Evolutionary conservation across 169 alveolate species (phyloP).

Genomic region (Plasmodium blacklocki): DNA sequence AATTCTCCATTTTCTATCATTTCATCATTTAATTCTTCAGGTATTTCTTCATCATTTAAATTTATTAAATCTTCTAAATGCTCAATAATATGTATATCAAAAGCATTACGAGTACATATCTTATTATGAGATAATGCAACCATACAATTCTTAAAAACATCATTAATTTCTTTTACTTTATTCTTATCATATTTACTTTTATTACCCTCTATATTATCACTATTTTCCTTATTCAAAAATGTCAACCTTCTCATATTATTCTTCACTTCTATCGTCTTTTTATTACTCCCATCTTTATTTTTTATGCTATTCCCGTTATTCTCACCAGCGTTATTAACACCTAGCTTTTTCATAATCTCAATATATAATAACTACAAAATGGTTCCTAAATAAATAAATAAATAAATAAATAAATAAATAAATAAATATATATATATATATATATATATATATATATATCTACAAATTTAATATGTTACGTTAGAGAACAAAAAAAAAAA

Average conservation of each 20-base stretch:
- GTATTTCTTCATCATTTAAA: slow-evolving; percentile 81
- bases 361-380: not conserved
- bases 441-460: not conserved
- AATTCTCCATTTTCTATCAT: slow-evolving; percentile 66
- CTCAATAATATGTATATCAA: slow-evolving; percentile 88
- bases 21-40: slow-evolving; percentile 79
- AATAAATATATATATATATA: slow-evolving; percentile 1
- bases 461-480: not conserved
- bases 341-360: slow-evolving; percentile 51
- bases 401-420: not conserved
- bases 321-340: slow-evolving; percentile 26
- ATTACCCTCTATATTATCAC: slow-evolving; percentile 13
- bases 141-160: slow-evolving; percentile 85
- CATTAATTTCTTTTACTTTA: slow-evolving; percentile 80
- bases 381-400: not conserved
- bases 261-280: slow-evolving; percentile 67
- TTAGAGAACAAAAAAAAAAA: not conserved
- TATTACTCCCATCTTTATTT: slow-evolving; percentile 30
- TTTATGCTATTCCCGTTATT: slow-evolving; percentile 18
- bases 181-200: slow-evolving; percentile 39
- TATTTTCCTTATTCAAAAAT: slow-evolving; percentile 49
- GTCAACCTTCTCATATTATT: slow-evolving; percentile 57
- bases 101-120: slow-evolving; percentile 88
- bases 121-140: slow-evolving; percentile 87
- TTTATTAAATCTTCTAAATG: slow-evolving; percentile 88